Base-by-base conservation (phyloP, 106 monocot species). In the Dendrobium nobile region DNA sequence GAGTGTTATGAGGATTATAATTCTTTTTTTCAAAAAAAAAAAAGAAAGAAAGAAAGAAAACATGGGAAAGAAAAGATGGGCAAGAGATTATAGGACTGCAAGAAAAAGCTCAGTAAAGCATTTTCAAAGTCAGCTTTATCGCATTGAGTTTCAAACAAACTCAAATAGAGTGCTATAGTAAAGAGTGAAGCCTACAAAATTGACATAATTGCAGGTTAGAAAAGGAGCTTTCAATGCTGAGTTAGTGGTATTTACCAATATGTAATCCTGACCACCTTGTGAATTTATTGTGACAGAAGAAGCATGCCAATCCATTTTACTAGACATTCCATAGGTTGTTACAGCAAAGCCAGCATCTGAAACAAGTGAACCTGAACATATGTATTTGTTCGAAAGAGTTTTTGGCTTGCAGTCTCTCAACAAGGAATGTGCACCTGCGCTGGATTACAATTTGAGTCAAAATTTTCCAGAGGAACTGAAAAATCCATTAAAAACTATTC, bases 371-470 rank as follows among this genome's bases (percentile, higher is more conserved):
- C 26, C 68, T 43, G 40, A 16, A 9, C 26, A 4, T 2, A 19
- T 26, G 8, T 59, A 16, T 18, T 22, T 26, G 20, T 40, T 56
- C 47, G 84, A 75, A 5, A 68, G 18, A 48, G 11, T 65, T 16
- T 65, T 37, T 70, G 70, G 70, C 15, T 33, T 70, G 16, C 70
- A 70, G 37, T 70, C 70, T 2, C 33, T 75, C 43, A 88, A 11
- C 79, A 88, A 82, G 40, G 79, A 75, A 82, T 26, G 61, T 72
- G 85, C 88, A 77, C 88, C 88, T 88, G 85, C 79, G 82, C 88
- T 88, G 77, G 48, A 85, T 61, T 40, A 20, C 41, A 28, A 67
- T n/a, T 33, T 22, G 18, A 78, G 72, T 82, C 20, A 70, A 77
- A 11, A 41, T 54, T 73, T 10, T 44, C 2, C 7, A 19, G 37